Percentiles rank a stretch among this genome's conserved stretches.
phyloP scores from a whole-genome alignment of 2,329 filamentous ascomycete species.

The Trichophyton mentagrophytes region DNA sequence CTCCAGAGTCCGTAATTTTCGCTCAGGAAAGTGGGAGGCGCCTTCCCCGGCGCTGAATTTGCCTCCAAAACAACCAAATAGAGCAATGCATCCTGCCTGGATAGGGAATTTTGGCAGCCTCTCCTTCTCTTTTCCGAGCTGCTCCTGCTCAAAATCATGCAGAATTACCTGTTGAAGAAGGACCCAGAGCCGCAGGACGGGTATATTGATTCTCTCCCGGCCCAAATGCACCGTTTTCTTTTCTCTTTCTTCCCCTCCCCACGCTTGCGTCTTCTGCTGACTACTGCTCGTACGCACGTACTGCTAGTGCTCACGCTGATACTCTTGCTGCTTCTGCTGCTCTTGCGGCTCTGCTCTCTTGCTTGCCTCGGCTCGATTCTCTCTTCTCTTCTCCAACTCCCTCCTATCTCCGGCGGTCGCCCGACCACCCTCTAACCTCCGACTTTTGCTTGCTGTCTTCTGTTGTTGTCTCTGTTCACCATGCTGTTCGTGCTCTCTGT shows the following conservation, averaged over 20 bases:
- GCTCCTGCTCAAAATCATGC: not conserved
- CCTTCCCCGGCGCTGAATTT: slow-evolving; percentile 1
- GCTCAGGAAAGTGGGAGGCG: slow-evolving; percentile 9
- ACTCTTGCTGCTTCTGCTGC: not conserved
- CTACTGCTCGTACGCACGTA: not conserved
- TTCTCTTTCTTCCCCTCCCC: slow-evolving; percentile 7
- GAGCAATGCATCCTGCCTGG: slow-evolving; percentile 3
- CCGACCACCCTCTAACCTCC: not conserved
- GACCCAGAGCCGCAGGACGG: not conserved
- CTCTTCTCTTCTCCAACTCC: too few relatives aligned
- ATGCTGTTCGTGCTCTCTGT: not conserved
- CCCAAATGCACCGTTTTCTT: not conserved
- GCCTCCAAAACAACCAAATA: not conserved
- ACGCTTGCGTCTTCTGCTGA: slow-evolving; percentile 6
- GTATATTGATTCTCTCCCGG: slow-evolving; percentile 1
- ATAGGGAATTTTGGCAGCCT: not conserved
- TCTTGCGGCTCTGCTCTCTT: not conserved
- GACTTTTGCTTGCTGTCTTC: not conserved
- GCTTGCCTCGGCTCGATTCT: too few relatives aligned
- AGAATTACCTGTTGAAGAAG: slow-evolving; percentile 11
- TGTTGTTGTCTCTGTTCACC: not conserved
- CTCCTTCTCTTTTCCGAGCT: not conserved
- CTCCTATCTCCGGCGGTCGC: not conserved
- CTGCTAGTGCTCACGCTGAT: not conserved
- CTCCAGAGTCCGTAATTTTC: slow-evolving; percentile 1